phyloP scores from a whole-genome alignment of 768 basidiomycete genomes.

The Trametes cinnabarina region DNA sequence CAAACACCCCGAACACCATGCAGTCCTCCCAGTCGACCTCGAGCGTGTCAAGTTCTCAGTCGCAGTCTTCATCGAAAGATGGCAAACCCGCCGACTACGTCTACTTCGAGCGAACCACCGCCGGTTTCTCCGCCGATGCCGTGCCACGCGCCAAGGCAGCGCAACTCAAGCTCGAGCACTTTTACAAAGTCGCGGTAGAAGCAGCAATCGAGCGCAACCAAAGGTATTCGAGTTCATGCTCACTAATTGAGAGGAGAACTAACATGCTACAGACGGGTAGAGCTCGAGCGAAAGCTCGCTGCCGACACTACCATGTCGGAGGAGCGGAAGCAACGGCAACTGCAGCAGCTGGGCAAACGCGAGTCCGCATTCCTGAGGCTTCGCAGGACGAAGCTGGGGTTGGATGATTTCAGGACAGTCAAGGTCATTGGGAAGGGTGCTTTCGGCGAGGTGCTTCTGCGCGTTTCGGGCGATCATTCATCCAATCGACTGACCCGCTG shows the following conservation, averaged over 20 bases:
- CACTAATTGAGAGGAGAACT: background rate
- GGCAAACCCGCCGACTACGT: slow-evolving; percentile 75
- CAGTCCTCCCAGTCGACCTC: slow-evolving; percentile 29
- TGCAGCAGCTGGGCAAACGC: slow-evolving; percentile 80
- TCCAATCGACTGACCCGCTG: background rate
- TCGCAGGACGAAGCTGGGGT: slow-evolving; percentile 82
- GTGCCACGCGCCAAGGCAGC: slow-evolving; percentile 84
- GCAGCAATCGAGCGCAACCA: slow-evolving; percentile 91
- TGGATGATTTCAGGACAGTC: slow-evolving; percentile 93
- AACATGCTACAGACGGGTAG: slow-evolving; percentile 63
- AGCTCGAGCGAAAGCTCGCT: slow-evolving; percentile 78
- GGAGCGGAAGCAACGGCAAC: slow-evolving; percentile 82
- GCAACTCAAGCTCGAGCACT: slow-evolving; percentile 94
- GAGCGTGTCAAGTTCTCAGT: slow-evolving; percentile 19
- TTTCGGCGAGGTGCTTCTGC: slow-evolving; percentile 81
- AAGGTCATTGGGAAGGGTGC: slow-evolving; percentile 99
- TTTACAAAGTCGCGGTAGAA: slow-evolving; percentile 95
- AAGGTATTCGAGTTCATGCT: slow-evolving; percentile 49
- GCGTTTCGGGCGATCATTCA: background rate
- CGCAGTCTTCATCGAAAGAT: slow-evolving; percentile 23
- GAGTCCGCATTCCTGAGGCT: slow-evolving; percentile 88
- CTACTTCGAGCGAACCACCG: slow-evolving; percentile 82
- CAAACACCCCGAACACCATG: slow-evolving; percentile 18
- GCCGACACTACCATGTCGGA: slow-evolving; percentile 69
- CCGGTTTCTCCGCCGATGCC: slow-evolving; percentile 77